Evolutionary conservation across 108 stramenopile genomes (phyloP).

Genomic region (Nitzschia sp.): DNA sequence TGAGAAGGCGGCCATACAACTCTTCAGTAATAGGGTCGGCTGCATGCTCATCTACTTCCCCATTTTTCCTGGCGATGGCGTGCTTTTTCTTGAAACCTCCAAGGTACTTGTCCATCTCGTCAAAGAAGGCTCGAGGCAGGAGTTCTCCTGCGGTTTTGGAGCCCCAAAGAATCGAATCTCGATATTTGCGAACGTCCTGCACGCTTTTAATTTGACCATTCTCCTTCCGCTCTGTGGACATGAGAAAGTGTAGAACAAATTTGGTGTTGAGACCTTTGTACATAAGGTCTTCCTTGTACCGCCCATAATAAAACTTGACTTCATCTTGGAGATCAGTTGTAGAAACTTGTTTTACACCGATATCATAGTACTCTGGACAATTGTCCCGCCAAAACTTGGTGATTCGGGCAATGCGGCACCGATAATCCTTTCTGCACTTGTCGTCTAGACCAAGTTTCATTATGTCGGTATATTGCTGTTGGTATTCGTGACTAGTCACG

Average conservation of each 20-base stretch:
- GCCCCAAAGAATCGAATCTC: slow-evolving; percentile 39
- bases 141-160: slow-evolving; percentile 16
- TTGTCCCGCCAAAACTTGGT: neutral
- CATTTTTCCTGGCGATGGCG: slow-evolving; percentile 16
- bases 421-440: neutral
- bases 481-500: neutral
- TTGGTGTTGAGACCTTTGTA: slow-evolving; percentile 14
- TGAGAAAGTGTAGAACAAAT: slow-evolving; percentile 21
- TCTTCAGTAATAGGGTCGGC: slow-evolving; percentile 35
- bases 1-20: slow-evolving; percentile 15
- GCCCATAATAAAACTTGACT: neutral
- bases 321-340: neutral
- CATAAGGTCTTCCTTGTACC: slow-evolving; percentile 13
- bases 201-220: slow-evolving; percentile 21
- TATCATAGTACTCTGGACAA: neutral
- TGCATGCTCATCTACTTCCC: slow-evolving; percentile 23
- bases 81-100: slow-evolving; percentile 17
- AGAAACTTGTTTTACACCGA: neutral
- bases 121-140: slow-evolving; percentile 14
- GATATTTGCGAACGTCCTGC: slow-evolving; percentile 30
- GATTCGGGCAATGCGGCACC: neutral
- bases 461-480: neutral
- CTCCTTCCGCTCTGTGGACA: neutral
- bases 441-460: neutral
- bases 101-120: slow-evolving; percentile 31